Evolutionary conservation across 78 protist genomes (phyloP).

Genomic region (slime mould (Dictyostelium discoideum)): dicty_2.7 NC_007091.3:4510001-4510500

Average conservation of each 20-base stretch:
- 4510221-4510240: slow-evolving; percentile 19
- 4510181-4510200: slow-evolving; percentile 11
- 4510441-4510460: slow-evolving; percentile 45
- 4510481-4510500: not conserved
- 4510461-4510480: slow-evolving; percentile 57
- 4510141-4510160: slow-evolving; percentile 44
- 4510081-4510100: slow-evolving; percentile 17
- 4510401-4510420: not conserved
- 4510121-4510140: not conserved
- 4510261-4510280: slow-evolving; percentile 43
- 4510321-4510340: not conserved
- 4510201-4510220: slow-evolving; percentile 40
- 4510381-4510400: not conserved
- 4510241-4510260: slow-evolving; percentile 67
- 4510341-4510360: slow-evolving; percentile 37
- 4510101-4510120: not conserved
- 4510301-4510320: not conserved
- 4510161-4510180: slow-evolving; percentile 25
- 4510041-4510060: not conserved
- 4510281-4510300: slow-evolving; percentile 10
- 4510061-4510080: not conserved
- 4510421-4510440: slow-evolving; percentile 13
- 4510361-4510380: slow-evolving; percentile 8
- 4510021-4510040: slow-evolving; percentile 22
- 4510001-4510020: slow-evolving; percentile 53